Evolutionary conservation across 1,284 basidiomycete genomes (phyloP).

Genomic region (Apiotrichum veenhuisii): DNA sequence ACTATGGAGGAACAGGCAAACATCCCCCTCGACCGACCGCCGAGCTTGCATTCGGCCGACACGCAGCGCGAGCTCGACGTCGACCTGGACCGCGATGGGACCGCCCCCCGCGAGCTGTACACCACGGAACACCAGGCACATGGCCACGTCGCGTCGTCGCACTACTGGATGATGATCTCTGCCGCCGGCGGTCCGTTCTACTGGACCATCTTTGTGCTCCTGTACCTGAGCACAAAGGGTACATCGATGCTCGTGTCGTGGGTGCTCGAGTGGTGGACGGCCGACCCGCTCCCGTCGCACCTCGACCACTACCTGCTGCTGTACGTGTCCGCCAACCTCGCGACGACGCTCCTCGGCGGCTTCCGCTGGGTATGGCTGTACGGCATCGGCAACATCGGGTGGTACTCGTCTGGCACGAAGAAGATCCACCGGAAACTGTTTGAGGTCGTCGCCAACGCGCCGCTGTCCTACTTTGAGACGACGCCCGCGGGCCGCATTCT

Average conservation of each 20-base stretch:
- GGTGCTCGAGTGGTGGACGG: conserved; percentile 41
- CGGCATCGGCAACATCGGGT: conserved; percentile 51
- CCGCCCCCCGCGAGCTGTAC: conserved; percentile 52
- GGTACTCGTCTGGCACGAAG: conserved; percentile 60
- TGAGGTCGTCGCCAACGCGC: conserved; percentile 60
- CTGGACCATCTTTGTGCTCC: conserved; percentile 36
- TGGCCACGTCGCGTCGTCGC: conserved; percentile 39
- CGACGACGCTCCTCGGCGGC: conserved; percentile 23
- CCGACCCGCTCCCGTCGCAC: conserved; percentile 25
- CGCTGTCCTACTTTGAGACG: conserved; percentile 74
- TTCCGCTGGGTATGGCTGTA: conserved; percentile 49
- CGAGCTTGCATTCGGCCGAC: neutral
- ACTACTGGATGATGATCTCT: conserved; percentile 42
- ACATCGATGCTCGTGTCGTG: conserved; percentile 24
- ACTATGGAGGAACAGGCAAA: neutral
- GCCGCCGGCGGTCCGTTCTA: conserved; percentile 48
- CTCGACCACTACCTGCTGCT: conserved; percentile 36
- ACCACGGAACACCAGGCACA: conserved; percentile 67
- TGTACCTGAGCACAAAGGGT: conserved; percentile 28
- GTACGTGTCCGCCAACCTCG: conserved; percentile 26
- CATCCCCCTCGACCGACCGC: neutral
- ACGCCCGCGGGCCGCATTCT: conserved; percentile 67
- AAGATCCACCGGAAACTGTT: conserved; percentile 61
- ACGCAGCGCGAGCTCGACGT: neutral
- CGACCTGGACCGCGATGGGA: too few species aligned